Conservation (phyloP, 495 filamentous ascomycete genomes). For the Neurospora sp. region DNA sequence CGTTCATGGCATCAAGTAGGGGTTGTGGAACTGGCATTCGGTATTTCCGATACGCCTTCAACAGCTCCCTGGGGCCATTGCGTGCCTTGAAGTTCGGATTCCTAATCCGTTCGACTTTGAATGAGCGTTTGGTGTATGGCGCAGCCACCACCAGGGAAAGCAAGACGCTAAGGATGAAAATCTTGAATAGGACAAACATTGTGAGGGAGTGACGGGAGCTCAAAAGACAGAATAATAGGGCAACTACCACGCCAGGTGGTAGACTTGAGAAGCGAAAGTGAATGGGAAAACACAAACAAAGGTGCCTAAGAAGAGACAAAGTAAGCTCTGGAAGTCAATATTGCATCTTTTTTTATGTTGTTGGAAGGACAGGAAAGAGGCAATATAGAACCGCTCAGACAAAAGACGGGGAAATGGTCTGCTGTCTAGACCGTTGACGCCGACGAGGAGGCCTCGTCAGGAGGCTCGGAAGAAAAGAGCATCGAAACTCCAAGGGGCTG, state of each 20-base stretch:
- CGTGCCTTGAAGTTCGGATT: conserved; percentile 40
- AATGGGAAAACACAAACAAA: conserved; percentile 9
- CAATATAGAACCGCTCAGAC: not conserved
- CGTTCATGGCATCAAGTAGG: conserved; percentile 27
- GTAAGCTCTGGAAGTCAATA: not conserved
- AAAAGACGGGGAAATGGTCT: not conserved
- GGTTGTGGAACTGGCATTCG: conserved; percentile 38
- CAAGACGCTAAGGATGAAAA: conserved; percentile 21
- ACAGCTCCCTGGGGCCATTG: conserved; percentile 46
- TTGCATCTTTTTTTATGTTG: not conserved
- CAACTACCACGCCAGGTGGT: conserved; percentile 15
- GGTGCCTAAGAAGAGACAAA: not conserved
- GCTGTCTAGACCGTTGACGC: not conserved
- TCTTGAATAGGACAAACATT: conserved; percentile 24
- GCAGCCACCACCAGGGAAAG: conserved; percentile 26
- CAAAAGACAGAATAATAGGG: conserved; percentile 10
- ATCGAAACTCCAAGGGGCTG: not conserved
- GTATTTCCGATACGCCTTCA: conserved; percentile 56
- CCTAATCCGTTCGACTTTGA: conserved; percentile 49
- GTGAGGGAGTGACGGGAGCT: conserved; percentile 27
- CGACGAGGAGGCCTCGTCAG: not conserved
- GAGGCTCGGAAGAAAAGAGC: not conserved
- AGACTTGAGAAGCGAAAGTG: conserved; percentile 6
- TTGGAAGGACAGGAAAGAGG: not conserved
- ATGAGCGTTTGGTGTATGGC: conserved; percentile 36